Evolutionary conservation across 1,284 basidiomycete genomes (phyloP).

Genomic region (Hemileia vastatrix): DNA sequence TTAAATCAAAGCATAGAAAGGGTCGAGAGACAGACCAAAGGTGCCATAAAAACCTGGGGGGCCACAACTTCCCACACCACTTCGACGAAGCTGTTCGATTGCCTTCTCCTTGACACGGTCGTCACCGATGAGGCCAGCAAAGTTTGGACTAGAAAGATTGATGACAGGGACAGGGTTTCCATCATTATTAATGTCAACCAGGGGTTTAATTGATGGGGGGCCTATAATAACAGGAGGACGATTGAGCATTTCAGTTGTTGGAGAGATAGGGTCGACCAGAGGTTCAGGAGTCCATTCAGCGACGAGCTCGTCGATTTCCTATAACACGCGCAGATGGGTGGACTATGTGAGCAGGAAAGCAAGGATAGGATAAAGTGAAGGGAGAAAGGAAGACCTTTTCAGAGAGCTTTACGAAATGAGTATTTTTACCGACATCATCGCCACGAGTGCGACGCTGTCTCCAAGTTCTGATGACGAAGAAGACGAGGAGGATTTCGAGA

Average conservation of each 20-base stretch:
- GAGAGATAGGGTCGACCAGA: slow-evolving; percentile 57
- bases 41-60: slow-evolving; percentile 98
- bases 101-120: slow-evolving; percentile 78
- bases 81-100: slow-evolving; percentile 74
- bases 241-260: slow-evolving; percentile 57
- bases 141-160: slow-evolving; percentile 88
- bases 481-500: slow-evolving; percentile 76
- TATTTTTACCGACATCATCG: slow-evolving; percentile 65
- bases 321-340: slow-evolving; percentile 18
- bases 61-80: slow-evolving; percentile 90
- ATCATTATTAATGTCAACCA: slow-evolving; percentile 49
- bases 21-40: slow-evolving; percentile 56
- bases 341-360: background rate
- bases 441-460: slow-evolving; percentile 79
- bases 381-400: slow-evolving; percentile 58
- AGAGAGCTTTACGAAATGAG: slow-evolving; percentile 72
- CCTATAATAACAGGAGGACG: slow-evolving; percentile 71
- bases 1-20: background rate
- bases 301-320: slow-evolving; percentile 96
- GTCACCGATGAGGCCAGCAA: slow-evolving; percentile 78
- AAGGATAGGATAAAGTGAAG: background rate
- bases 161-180: slow-evolving; percentile 48
- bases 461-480: slow-evolving; percentile 80
- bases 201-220: slow-evolving; percentile 58
- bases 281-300: slow-evolving; percentile 90